Conservation (phyloP, 805 yeast genomes). For the Scheffersomyces spartinae region DNA sequence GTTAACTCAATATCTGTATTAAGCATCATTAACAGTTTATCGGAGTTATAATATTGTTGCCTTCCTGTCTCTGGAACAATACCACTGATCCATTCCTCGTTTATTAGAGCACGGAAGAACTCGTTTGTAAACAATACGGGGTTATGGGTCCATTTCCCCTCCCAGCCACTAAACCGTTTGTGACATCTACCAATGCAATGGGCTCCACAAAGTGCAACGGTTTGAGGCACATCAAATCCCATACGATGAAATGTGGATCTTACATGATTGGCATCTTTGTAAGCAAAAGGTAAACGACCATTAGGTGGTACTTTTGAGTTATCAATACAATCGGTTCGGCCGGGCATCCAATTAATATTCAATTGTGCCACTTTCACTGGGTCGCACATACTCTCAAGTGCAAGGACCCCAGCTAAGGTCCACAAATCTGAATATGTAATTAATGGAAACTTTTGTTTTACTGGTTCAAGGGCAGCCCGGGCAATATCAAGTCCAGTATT, state of each 20-base stretch:
- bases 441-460: conserved; percentile 54
- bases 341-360: conserved; percentile 74
- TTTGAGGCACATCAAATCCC: conserved; percentile 61
- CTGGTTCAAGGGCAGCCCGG: conserved; percentile 42
- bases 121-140: conserved; percentile 69
- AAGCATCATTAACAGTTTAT: conserved; percentile 72
- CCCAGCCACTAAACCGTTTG: conserved; percentile 60
- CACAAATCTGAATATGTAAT: conserved; percentile 69
- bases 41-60: conserved; percentile 45
- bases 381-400: conserved; percentile 70
- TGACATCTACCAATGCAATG: conserved; percentile 75
- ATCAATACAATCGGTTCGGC: conserved; percentile 51
- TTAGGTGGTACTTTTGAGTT: conserved; percentile 43
- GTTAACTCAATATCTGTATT: conserved; percentile 67
- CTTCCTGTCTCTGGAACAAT: conserved; percentile 39
- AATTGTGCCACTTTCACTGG: no score
- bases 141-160: conserved; percentile 84
- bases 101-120: conserved; percentile 32
- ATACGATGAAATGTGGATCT: conserved; percentile 51
- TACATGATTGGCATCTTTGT: conserved; percentile 53
- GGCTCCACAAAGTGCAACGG: conserved; percentile 63
- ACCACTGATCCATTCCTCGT: conserved; percentile 40
- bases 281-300: conserved; percentile 68
- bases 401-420: conserved; percentile 70
- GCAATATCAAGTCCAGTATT: conserved; percentile 57